A percentile compares a stretch with the other conserved stretches of the same genome.
Evolutionary conservation across 208 protist genomes (phyloP).

Genomic region (Phytomonas francai): DNA sequence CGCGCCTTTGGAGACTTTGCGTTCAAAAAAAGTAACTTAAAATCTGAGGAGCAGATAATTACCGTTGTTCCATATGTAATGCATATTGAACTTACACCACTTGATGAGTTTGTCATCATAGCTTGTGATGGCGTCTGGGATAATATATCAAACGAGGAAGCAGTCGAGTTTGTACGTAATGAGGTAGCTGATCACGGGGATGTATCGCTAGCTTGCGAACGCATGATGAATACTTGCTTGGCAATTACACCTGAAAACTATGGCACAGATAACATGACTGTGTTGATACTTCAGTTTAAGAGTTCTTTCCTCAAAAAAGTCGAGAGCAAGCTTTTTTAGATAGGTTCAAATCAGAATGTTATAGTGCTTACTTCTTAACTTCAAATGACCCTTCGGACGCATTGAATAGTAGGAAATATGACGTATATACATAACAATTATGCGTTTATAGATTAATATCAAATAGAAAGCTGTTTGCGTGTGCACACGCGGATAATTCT

Average conservation of each 20-base stretch:
- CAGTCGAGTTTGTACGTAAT: constrained; percentile 83
- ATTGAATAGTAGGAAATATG: background rate
- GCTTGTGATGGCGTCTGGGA: constrained; percentile 93
- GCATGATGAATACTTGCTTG: constrained; percentile 77
- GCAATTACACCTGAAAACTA: constrained; percentile 48
- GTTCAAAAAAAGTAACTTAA: constrained; percentile 78
- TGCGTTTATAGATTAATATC: background rate
- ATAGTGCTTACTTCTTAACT: background rate
- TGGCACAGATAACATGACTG: constrained; percentile 90
- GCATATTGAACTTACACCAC: constrained; percentile 65
- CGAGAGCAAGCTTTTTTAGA: constrained; percentile 28
- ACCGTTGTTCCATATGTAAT: constrained; percentile 65
- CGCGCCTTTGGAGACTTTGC: constrained; percentile 93
- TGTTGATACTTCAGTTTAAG: constrained; percentile 88
- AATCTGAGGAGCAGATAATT: constrained; percentile 69
- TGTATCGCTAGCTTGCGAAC: constrained; percentile 79
- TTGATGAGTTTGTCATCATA: constrained; percentile 90
- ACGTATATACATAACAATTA: background rate
- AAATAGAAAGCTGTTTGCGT: background rate
- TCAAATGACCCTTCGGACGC: background rate
- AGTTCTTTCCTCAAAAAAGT: constrained; percentile 78
- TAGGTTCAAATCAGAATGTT: background rate
- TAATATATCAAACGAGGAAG: constrained; percentile 86
- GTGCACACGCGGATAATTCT: background rate
- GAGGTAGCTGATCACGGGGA: constrained; percentile 78